Base-by-base conservation (phyloP, 2,329 filamentous ascomycete species). In the Fusarium proliferatum region DNA sequence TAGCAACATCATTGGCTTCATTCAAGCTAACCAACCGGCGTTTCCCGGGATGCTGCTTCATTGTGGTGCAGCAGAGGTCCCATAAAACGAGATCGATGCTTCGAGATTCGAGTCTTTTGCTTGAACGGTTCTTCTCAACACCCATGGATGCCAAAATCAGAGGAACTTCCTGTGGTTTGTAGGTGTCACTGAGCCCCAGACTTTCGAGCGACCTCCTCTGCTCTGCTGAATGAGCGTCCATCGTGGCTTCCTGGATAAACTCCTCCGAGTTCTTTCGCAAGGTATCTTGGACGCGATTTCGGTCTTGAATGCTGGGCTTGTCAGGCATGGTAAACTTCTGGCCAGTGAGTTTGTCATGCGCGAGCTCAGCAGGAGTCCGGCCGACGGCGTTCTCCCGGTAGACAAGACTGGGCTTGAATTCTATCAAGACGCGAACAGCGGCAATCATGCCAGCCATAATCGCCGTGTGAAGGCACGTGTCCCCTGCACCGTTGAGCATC, bases 301-400 rank as follows among this genome's bases (percentile, higher is more conserved):
- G 43, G 8, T 42, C 64, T 36, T 51, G 28, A 16, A 72, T 36
- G 15, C 42, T 61, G 45, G 66, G 42, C 11, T 39, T 39, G 2
- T 72, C 36, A 13, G 78, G 80, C 23, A 72, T 71, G 38, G 66
- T 55, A n/a, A 86, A 80, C 48, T 81, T 81, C 12, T 79, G 76
- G 12, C 82, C 80, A 5, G 88, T 82, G 67, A 87, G 86, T 3
- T 81, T 80, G 59, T 93, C 90, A 57, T 88, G 84, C 0, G 91
- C 89, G 55, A 93, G 82, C 75, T 96, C 93, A 34, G 87, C 85
- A 0, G 94, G 92, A 0, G 93, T 96, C 21, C 89, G 87, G 4
- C 94, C 94, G 0, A 93, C 93, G 0, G 93, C 89, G 74, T 95
- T 95, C 79, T 96, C 94, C 28, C 91, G 88, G 74, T 89, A 87